Evolutionary conservation across 495 filamentous ascomycete genomes (phyloP).

Genomic region (Annulohypoxylon maeteangense): DNA sequence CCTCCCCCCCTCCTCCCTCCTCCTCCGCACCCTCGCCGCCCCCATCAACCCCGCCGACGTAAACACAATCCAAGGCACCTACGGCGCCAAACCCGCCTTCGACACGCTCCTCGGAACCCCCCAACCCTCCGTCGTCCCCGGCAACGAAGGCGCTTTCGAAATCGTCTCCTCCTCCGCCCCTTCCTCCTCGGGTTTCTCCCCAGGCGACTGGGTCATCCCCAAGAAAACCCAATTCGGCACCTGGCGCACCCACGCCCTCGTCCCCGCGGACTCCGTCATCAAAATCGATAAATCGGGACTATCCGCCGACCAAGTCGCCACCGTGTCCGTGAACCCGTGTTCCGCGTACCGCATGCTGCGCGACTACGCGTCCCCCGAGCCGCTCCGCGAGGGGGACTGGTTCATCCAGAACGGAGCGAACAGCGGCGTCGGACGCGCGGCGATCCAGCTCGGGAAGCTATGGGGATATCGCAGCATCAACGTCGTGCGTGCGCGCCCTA

Average conservation of each 20-base stretch:
- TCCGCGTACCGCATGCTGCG: slow-evolving; percentile 92
- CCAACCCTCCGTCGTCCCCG: slow-evolving; percentile 68
- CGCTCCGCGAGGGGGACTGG: slow-evolving; percentile 76
- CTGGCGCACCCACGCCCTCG: slow-evolving; percentile 88
- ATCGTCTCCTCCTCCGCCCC: slow-evolving; percentile 69
- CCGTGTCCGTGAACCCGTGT: slow-evolving; percentile 89
- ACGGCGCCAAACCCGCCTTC: slow-evolving; percentile 84
- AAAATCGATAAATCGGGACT: slow-evolving; percentile 75
- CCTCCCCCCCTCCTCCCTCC: slow-evolving; percentile 76
- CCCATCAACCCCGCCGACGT: slow-evolving; percentile 98
- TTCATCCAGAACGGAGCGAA: slow-evolving; percentile 98
- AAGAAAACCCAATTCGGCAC: slow-evolving; percentile 82
- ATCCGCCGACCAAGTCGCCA: slow-evolving; percentile 78
- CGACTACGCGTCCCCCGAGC: slow-evolving; percentile 71
- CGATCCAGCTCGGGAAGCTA: slow-evolving; percentile 80
- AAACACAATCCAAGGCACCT: slow-evolving; percentile 94
- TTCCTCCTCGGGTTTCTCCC: slow-evolving; percentile 52
- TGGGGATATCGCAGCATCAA: slow-evolving; percentile 93
- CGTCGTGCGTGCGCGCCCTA: slow-evolving; percentile 75
- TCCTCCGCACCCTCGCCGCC: slow-evolving; percentile 76
- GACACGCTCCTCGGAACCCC: slow-evolving; percentile 76
- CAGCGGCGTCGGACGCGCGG: slow-evolving; percentile 86
- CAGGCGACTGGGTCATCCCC: slow-evolving; percentile 94
- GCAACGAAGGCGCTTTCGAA: slow-evolving; percentile 94
- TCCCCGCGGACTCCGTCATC: slow-evolving; percentile 67